Conservation (phyloP, 169 alveolate species). For the Plasmodium knowlesi region DNA sequence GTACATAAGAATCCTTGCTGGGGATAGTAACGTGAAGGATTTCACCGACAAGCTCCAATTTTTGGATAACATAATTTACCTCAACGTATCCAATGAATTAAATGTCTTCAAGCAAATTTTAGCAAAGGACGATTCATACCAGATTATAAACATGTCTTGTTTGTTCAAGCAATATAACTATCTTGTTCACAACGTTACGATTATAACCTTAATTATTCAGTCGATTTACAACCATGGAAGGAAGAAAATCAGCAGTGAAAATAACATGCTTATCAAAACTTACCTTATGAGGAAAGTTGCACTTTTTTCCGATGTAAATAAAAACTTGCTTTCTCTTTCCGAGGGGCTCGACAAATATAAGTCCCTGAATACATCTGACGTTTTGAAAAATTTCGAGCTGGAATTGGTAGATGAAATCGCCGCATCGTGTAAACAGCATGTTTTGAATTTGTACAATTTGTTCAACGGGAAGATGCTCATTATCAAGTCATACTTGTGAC, state of each 20-base stretch:
- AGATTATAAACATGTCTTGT: conserved; percentile 59
- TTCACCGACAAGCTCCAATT: conserved; percentile 15
- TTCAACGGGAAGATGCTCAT: conserved; percentile 28
- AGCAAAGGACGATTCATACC: conserved; percentile 31
- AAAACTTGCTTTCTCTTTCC: conserved; percentile 26
- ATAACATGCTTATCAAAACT: conserved; percentile 23
- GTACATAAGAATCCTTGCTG: conserved; percentile 47
- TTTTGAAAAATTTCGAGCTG: conserved; percentile 17
- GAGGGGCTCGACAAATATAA: conserved; percentile 31
- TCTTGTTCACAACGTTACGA: conserved; percentile 53
- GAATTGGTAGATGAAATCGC: conserved; percentile 23
- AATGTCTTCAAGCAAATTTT: conserved; percentile 36
- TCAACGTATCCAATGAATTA: conserved; percentile 11
- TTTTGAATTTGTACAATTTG: conserved; percentile 27
- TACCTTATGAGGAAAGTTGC: neutral
- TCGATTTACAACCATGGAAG: conserved; percentile 31
- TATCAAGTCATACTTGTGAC: conserved; percentile 25
- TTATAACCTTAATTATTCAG: conserved; percentile 54
- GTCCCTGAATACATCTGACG: neutral
- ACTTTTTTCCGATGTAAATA: conserved; percentile 9
- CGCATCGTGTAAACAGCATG: conserved; percentile 25
- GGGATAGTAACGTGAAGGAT: conserved; percentile 10
- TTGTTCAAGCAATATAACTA: conserved; percentile 52
- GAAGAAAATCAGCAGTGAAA: conserved; percentile 6
- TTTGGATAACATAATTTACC: conserved; percentile 8